Conservation (phyloP, 106 monocot species). For the Agapanthus africanus region DNA sequence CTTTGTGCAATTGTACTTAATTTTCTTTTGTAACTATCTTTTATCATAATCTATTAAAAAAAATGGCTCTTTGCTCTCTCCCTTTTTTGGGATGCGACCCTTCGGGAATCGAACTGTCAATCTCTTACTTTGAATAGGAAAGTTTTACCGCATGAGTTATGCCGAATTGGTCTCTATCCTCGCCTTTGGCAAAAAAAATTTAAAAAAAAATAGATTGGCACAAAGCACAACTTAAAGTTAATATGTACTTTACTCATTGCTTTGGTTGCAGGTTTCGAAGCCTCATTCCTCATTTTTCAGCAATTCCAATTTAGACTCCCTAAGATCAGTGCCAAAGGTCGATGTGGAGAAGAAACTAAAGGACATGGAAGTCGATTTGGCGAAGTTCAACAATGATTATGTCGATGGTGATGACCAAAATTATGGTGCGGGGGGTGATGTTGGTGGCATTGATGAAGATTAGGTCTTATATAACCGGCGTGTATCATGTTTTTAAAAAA, state of each 20-base stretch:
- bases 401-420: slow-evolving; percentile 25
- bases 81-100: no score
- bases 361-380: slow-evolving; percentile 21
- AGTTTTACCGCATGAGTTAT: no score
- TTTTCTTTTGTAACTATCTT: no score
- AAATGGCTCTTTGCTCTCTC: no score
- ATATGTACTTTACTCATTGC: background rate
- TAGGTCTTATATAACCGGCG: slow-evolving; percentile 6
- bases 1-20: no score
- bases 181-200: no score
- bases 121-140: no score
- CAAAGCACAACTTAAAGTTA: background rate
- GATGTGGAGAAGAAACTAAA: slow-evolving; percentile 17
- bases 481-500: background rate
- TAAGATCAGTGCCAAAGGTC: slow-evolving; percentile 21
- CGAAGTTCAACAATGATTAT: slow-evolving; percentile 9
- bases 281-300: slow-evolving; percentile 70
- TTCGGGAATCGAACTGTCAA: no score
- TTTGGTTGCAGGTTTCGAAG: slow-evolving; percentile 53
- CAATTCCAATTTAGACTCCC: slow-evolving; percentile 42
- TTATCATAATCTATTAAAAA: no score
- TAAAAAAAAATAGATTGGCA: background rate
- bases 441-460: slow-evolving; percentile 38
- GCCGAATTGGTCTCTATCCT: no score
- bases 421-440: slow-evolving; percentile 41